phyloP scores from a whole-genome alignment of 495 filamentous ascomycete genomes.

The Pseudotulostoma volvatum region DNA sequence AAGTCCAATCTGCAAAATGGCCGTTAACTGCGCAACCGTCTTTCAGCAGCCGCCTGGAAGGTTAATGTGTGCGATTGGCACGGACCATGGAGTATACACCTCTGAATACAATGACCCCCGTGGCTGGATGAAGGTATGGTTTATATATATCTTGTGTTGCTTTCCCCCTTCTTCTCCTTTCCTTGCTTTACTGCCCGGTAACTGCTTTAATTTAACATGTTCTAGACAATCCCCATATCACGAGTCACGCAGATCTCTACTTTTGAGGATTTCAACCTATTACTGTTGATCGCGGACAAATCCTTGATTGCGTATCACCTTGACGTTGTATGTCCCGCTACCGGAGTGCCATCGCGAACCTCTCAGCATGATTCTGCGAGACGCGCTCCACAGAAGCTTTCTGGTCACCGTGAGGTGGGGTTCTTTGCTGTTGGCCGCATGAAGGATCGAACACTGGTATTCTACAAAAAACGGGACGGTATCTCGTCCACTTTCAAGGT shows the following conservation, averaged over 20 bases:
- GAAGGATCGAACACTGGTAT: conserved; percentile 87
- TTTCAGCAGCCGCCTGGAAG: conserved; percentile 62
- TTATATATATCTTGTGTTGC: too few relatives aligned
- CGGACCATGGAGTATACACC: conserved; percentile 84
- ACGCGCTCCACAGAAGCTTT: conserved; percentile 78
- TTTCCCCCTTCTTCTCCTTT: conserved; percentile 1
- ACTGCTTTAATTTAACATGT: too few relatives aligned
- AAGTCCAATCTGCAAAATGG: conserved; percentile 58
- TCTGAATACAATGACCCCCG: conserved; percentile 72
- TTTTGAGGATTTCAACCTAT: conserved; percentile 85
- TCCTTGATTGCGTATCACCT: conserved; percentile 88
- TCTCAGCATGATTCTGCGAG: conserved; percentile 46
- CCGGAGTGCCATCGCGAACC: conserved; percentile 35
- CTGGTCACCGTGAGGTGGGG: conserved; percentile 71
- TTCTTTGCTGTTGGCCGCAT: conserved; percentile 92
- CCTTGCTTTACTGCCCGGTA: too few relatives aligned
- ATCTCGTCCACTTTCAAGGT: conserved; percentile 83
- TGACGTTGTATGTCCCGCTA: conserved; percentile 67
- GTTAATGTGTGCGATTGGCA: conserved; percentile 86
- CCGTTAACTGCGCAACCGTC: conserved; percentile 81
- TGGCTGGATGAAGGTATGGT: conserved; percentile 66
- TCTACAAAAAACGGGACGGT: conserved; percentile 93
- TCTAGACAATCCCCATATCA: conserved; percentile 49
- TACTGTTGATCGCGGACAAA: conserved; percentile 80
- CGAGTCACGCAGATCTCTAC: conserved; percentile 88